Conservation (phyloP, 2,329 filamentous ascomycete species). For the Penicillium occitanis region DNA sequence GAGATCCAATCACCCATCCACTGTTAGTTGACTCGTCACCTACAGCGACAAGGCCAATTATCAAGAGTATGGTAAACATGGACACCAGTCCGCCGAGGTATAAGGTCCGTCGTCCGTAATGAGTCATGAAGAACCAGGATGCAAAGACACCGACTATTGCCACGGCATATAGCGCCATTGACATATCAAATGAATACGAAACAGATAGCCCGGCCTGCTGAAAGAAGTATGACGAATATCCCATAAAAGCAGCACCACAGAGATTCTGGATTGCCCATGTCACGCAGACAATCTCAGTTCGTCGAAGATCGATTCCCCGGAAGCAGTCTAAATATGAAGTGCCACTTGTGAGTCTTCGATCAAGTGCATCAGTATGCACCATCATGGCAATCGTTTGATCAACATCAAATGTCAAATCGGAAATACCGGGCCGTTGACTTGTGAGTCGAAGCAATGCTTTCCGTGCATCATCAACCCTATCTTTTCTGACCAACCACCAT, state of each 20-base stretch:
- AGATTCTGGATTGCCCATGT: conserved; percentile 66
- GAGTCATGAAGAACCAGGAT: conserved; percentile 75
- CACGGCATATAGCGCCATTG: conserved; percentile 60
- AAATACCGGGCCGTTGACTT: conserved; percentile 28
- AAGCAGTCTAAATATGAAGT: conserved; percentile 81
- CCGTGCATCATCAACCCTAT: conserved; percentile 47
- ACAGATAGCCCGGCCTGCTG: conserved; percentile 56
- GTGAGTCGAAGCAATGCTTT: conserved; percentile 47
- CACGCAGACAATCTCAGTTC: conserved; percentile 70
- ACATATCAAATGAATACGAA: conserved; percentile 52
- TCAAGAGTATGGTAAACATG: conserved; percentile 72
- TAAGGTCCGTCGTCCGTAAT: conserved; percentile 71
- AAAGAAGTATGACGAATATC: conserved; percentile 62
- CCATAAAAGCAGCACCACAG: conserved; percentile 62
- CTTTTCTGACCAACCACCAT: conserved; percentile 53
- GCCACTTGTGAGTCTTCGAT: conserved; percentile 71
- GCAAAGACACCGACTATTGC: conserved; percentile 79
- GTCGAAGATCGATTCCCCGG: conserved; percentile 71
- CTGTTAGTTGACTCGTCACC: conserved; percentile 56
- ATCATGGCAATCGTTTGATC: conserved; percentile 90
- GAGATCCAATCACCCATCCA: conserved; percentile 67
- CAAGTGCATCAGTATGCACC: conserved; percentile 82
- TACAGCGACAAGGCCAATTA: conserved; percentile 80
- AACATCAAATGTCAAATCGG: conserved; percentile 69
- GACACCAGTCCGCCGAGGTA: conserved; percentile 75